Evolutionary conservation across 108 stramenopile genomes (phyloP).

Genomic region (Cylindrotheca closterium): DNA sequence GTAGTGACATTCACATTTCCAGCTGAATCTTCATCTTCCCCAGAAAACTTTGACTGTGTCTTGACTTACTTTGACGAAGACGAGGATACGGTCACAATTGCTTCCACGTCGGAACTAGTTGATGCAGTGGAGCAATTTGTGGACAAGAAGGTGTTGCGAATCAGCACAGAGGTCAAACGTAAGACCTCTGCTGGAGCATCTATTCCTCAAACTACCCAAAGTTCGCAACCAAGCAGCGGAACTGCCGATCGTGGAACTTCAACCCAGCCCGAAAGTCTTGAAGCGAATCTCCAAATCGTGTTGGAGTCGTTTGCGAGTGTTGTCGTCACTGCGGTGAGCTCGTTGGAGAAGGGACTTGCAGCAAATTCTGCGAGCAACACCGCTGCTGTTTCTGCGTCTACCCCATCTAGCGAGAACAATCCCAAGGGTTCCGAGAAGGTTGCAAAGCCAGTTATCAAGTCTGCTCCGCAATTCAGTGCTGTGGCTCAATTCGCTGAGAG

Average conservation of each 20-base stretch:
- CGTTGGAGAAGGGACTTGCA: slow-evolving; percentile 1
- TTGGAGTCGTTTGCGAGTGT: background rate
- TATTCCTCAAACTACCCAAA: background rate
- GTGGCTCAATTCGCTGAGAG: background rate
- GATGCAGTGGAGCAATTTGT: slow-evolving; percentile 68
- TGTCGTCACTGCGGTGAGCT: slow-evolving; percentile 1
- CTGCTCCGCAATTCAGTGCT: background rate
- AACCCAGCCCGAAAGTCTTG: background rate
- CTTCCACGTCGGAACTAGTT: slow-evolving; percentile 59
- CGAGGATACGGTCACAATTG: slow-evolving; percentile 66
- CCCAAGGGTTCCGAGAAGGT: background rate
- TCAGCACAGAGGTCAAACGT: slow-evolving; percentile 51
- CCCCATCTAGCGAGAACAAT: background rate
- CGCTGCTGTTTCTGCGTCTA: background rate
- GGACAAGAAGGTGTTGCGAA: slow-evolving; percentile 36
- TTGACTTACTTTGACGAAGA: slow-evolving; percentile 77
- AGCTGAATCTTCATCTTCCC: slow-evolving; percentile 3
- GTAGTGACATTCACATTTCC: slow-evolving; percentile 41
- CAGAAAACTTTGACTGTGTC: slow-evolving; percentile 11
- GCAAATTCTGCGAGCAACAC: background rate
- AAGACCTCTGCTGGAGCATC: slow-evolving; percentile 2
- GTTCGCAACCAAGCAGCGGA: background rate
- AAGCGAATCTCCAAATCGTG: background rate
- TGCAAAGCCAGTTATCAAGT: background rate
- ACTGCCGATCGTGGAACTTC: slow-evolving; percentile 14